Evolutionary conservation across 1,284 basidiomycete genomes (phyloP).

Genomic region (Stygiomarasmius scandens): DNA sequence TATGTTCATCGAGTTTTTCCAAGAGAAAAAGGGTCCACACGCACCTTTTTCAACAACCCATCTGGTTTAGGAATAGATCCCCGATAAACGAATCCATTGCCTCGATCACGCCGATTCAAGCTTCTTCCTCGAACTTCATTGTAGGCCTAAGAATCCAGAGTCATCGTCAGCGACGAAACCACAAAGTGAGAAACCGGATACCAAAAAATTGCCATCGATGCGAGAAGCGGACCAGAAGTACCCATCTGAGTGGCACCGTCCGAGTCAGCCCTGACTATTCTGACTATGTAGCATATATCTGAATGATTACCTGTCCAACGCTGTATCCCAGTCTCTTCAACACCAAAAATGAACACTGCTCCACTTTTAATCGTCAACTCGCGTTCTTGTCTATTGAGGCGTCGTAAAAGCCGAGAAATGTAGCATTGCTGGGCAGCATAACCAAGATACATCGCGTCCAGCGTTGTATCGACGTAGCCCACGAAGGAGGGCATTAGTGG

Average conservation of each 20-base stretch:
- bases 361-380: constrained; percentile 75
- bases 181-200: constrained; percentile 35
- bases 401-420: constrained; percentile 75
- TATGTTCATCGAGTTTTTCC: background rate
- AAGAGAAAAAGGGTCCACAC: constrained; percentile 10
- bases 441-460: constrained; percentile 77
- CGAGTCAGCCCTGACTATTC: background rate
- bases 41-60: constrained; percentile 74
- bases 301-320: constrained; percentile 65
- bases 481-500: constrained; percentile 56
- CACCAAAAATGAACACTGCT: constrained; percentile 82
- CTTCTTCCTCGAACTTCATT: no score
- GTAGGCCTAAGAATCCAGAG: no score
- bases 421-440: constrained; percentile 74
- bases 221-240: constrained; percentile 81
- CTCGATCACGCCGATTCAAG: no score
- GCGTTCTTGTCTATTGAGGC: constrained; percentile 76
- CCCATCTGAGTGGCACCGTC: constrained; percentile 56
- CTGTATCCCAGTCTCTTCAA: constrained; percentile 82
- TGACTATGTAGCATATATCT: background rate
- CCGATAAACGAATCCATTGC: no score
- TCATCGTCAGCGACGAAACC: constrained; percentile 1
- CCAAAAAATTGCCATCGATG: constrained; percentile 81
- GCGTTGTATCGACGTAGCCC: constrained; percentile 76
- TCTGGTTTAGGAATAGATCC: no score